phyloP scores from a whole-genome alignment of 1,139 yeast genomes.

The Saccharomyces hybrid region DNA sequence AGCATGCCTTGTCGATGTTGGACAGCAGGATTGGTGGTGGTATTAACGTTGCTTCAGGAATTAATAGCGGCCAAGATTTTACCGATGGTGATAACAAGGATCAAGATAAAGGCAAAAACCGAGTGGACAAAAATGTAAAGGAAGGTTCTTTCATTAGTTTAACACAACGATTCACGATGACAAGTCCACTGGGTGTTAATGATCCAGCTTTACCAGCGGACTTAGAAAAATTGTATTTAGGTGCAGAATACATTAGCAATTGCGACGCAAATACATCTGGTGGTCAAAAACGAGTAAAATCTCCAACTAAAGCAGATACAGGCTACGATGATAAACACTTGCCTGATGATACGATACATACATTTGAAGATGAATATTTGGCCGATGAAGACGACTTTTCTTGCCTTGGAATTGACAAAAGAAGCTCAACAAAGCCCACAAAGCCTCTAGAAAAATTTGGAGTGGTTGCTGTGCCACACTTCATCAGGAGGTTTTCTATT shows the following conservation, averaged over 20 bases:
- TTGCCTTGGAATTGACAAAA: not conserved
- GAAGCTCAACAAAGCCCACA: not conserved
- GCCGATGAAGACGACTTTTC: slow-evolving; percentile 1
- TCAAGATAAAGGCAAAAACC: not conserved
- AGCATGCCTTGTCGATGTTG: slow-evolving; percentile 10
- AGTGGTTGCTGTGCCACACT: slow-evolving; percentile 13
- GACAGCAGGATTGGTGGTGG: slow-evolving; percentile 7
- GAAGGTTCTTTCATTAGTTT: slow-evolving; percentile 5
- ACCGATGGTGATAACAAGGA: not conserved
- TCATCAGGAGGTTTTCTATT: slow-evolving; percentile 7
- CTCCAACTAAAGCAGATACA: slow-evolving; percentile 1
- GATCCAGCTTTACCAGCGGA: slow-evolving; percentile 13
- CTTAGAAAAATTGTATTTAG: slow-evolving; percentile 14
- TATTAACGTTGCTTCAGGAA: slow-evolving; percentile 1
- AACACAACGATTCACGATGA: slow-evolving; percentile 5
- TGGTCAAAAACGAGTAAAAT: slow-evolving; percentile 2
- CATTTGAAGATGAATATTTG: slow-evolving; percentile 3
- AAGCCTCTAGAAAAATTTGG: slow-evolving; percentile 8
- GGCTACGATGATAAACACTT: not conserved
- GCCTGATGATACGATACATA: slow-evolving; percentile 1
- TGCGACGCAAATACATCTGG: slow-evolving; percentile 3
- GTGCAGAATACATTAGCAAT: slow-evolving; percentile 11
- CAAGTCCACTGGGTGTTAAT: not conserved
- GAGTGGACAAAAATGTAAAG: not conserved
- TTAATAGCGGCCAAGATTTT: not conserved